Conservation (phyloP, 441 rosid genomes). For the Gossypium schwendimanii region DNA sequence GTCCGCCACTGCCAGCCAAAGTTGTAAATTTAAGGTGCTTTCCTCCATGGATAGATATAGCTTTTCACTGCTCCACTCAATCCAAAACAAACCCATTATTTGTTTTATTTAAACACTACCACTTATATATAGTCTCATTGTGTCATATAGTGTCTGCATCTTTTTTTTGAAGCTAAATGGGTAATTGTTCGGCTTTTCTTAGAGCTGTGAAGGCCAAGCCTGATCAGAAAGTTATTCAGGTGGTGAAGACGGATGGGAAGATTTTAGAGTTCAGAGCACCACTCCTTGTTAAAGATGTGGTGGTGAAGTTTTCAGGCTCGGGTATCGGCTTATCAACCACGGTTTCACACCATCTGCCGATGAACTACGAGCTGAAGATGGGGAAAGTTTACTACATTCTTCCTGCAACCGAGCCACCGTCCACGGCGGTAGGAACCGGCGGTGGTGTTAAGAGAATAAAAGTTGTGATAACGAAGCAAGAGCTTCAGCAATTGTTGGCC, state of each 20-base stretch:
- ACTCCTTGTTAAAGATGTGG: slow-evolving; percentile 23
- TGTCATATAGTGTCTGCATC: not conserved
- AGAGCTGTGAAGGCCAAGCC: not conserved
- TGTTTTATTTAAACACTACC: not conserved
- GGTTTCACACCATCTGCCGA: slow-evolving; percentile 10
- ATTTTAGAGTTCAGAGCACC: slow-evolving; percentile 19
- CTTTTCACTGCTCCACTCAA: slow-evolving; percentile 12
- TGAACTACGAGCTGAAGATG: slow-evolving; percentile 11
- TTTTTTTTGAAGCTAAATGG: slow-evolving; percentile 15
- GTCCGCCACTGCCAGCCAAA: not conserved
- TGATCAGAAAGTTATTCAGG: slow-evolving; percentile 14
- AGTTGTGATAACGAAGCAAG: slow-evolving; percentile 34
- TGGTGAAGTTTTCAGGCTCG: slow-evolving; percentile 7
- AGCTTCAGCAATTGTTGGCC: slow-evolving; percentile 25
- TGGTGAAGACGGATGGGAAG: slow-evolving; percentile 32
- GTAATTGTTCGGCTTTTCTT: slow-evolving; percentile 8
- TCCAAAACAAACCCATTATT: slow-evolving; percentile 1
- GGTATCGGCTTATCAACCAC: slow-evolving; percentile 22
- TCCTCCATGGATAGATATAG: not conserved
- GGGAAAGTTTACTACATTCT: slow-evolving; percentile 26
- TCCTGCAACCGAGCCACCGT: not conserved
- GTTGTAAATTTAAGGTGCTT: not conserved
- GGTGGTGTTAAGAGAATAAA: slow-evolving; percentile 28
- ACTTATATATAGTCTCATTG: not conserved
- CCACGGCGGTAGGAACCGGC: not conserved